These are phyloP conservation scores for Hyaloraphidium curvatum DNA, from an alignment of 192 early-diverging fungal species.

Conservation along the genomic window DNA sequence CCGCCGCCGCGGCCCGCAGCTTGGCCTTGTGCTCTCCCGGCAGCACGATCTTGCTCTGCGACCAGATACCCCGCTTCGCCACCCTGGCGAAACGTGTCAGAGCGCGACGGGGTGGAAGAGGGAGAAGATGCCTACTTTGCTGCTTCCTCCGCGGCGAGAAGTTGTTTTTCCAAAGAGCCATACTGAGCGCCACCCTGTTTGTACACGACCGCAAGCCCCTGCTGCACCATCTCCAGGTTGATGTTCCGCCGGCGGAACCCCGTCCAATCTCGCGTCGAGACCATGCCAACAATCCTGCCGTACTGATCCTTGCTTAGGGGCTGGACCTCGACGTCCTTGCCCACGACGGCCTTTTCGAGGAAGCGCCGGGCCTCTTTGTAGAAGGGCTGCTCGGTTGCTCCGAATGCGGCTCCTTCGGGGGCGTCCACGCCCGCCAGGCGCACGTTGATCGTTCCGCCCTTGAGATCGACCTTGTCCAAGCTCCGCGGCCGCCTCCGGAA, in stretches of 20 bases:
- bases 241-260: slow-evolving; percentile 28
- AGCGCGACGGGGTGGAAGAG: neutral
- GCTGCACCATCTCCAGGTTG: slow-evolving; percentile 34
- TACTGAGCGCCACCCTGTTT: slow-evolving; percentile 34
- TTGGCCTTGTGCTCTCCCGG: slow-evolving; percentile 34
- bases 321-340: slow-evolving; percentile 23
- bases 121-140: slow-evolving; percentile 26
- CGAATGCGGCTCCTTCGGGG: slow-evolving; percentile 47
- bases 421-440: slow-evolving; percentile 50
- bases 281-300: slow-evolving; percentile 27
- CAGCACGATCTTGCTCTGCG: slow-evolving; percentile 18
- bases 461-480: too few relatives aligned
- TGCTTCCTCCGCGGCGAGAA: slow-evolving; percentile 21
- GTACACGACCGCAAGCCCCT: slow-evolving; percentile 36
- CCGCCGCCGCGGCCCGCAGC: too few relatives aligned
- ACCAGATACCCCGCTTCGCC: slow-evolving; percentile 26
- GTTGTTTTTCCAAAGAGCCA: slow-evolving; percentile 18
- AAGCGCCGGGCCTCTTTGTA: slow-evolving; percentile 29
- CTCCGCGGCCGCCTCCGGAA: too few relatives aligned
- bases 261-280: slow-evolving; percentile 8
- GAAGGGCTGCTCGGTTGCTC: slow-evolving; percentile 39
- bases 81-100: slow-evolving; percentile 1
- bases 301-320: slow-evolving; percentile 35
- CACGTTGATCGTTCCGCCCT: slow-evolving; percentile 37
- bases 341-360: slow-evolving; percentile 20